These are phyloP conservation scores for Calonectria henricotiae DNA, from an alignment of 2,329 filamentous ascomycete species.

Conservation along the genomic window DNA sequence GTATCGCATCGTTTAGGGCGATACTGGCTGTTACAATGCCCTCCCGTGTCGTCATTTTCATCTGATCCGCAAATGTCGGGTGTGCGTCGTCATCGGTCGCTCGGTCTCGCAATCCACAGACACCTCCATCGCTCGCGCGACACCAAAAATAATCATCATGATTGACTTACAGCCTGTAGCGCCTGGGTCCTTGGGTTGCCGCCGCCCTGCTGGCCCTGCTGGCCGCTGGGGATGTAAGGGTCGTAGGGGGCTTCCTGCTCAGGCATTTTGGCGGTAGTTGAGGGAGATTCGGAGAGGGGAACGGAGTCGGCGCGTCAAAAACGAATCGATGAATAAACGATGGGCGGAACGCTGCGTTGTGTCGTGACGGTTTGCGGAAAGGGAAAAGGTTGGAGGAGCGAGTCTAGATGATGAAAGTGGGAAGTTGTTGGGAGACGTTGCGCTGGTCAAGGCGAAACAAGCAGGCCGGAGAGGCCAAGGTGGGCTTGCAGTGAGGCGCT, in stretches of 20 bases:
- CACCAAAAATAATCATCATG: slow-evolving; percentile 37
- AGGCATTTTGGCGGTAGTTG: slow-evolving; percentile 63
- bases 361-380: slow-evolving; percentile 46
- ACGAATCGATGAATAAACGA: slow-evolving; percentile 36
- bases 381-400: slow-evolving; percentile 48
- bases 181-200: slow-evolving; percentile 73
- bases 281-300: slow-evolving; percentile 21
- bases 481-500: slow-evolving; percentile 47
- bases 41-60: slow-evolving; percentile 28
- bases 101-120: slow-evolving; percentile 43
- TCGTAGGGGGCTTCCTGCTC: slow-evolving; percentile 81
- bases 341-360: slow-evolving; percentile 40
- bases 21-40: neutral
- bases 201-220: slow-evolving; percentile 64
- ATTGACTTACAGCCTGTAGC: slow-evolving; percentile 84
- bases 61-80: slow-evolving; percentile 20
- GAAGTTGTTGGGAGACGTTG: slow-evolving; percentile 52
- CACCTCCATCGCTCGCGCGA: slow-evolving; percentile 41
- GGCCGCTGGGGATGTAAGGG: slow-evolving; percentile 87
- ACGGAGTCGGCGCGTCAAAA: slow-evolving; percentile 38
- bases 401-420: slow-evolving; percentile 49
- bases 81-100: slow-evolving; percentile 34
- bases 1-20: slow-evolving; percentile 4
- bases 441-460: slow-evolving; percentile 54
- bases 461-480: slow-evolving; percentile 39